phyloP scores from a whole-genome alignment of 2,329 filamentous ascomycete species.

The Microcera coccophila region DNA sequence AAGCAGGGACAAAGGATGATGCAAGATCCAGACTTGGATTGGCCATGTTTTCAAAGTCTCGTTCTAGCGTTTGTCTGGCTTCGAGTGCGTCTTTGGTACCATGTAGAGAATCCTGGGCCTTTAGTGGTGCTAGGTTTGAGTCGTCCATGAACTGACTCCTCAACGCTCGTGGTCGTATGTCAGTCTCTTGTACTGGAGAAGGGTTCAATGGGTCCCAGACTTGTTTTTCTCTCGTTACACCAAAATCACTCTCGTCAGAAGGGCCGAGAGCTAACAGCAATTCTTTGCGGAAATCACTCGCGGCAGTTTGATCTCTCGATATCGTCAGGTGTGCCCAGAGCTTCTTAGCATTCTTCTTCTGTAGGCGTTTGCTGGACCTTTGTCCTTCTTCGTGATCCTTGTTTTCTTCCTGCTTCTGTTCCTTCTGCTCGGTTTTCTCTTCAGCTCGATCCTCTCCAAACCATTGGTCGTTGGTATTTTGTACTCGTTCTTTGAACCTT shows the following conservation, averaged over 20 bases:
- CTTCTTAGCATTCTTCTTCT: background rate
- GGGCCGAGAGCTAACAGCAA: background rate
- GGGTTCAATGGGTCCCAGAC: background rate
- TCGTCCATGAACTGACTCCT: background rate
- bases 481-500: too few species aligned
- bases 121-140: background rate
- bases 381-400: background rate
- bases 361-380: background rate
- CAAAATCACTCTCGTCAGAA: background rate
- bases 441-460: background rate
- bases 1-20: background rate
- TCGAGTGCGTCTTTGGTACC: background rate
- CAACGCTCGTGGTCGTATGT: background rate
- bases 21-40: background rate
- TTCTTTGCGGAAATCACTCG: background rate
- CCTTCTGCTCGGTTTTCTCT: background rate
- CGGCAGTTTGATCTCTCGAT: background rate
- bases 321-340: background rate
- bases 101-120: background rate
- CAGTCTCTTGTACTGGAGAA: background rate
- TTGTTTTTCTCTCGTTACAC: background rate
- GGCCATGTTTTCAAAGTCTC: background rate
- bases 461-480: too few species aligned
- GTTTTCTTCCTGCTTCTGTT: background rate
- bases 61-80: background rate